Evolutionary conservation across 768 basidiomycete species (phyloP).

Genomic region (Butyriboletus loyo): DNA sequence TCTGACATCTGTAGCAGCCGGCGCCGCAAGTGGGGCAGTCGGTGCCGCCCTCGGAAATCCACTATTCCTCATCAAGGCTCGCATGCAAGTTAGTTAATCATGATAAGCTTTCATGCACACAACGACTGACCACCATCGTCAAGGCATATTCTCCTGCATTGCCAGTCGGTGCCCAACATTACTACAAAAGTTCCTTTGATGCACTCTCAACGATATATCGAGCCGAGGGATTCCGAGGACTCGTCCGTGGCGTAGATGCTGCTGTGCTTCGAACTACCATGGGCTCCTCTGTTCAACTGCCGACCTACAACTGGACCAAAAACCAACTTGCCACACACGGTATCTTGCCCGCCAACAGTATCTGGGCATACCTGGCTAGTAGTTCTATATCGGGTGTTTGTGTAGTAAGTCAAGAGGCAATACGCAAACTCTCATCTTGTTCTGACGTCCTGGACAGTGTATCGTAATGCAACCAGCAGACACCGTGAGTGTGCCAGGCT

Average conservation of each 20-base stretch:
- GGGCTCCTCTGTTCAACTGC: conserved; percentile 95
- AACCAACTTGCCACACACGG: conserved; percentile 65
- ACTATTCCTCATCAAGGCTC: conserved; percentile 92
- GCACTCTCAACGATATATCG: conserved; percentile 78
- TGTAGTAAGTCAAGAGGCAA: conserved; percentile 58
- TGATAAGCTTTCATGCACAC: background rate
- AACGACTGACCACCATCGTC: background rate
- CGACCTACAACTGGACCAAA: conserved; percentile 94
- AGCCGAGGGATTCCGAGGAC: conserved; percentile 74
- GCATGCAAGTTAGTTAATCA: conserved; percentile 73
- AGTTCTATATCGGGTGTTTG: conserved; percentile 88
- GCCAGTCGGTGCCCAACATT: conserved; percentile 91
- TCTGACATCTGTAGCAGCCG: conserved; percentile 77
- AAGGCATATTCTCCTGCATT: conserved; percentile 93
- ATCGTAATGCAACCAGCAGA: conserved; percentile 94
- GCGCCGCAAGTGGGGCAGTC: conserved; percentile 85
- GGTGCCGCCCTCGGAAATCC: conserved; percentile 88
- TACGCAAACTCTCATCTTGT: conserved; percentile 1
- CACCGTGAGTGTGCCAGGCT: conserved; percentile 51
- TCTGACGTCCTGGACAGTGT: conserved; percentile 45
- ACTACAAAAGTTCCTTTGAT: conserved; percentile 82
- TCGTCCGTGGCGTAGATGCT: conserved; percentile 89
- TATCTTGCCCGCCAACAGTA: conserved; percentile 70
- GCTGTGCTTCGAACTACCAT: conserved; percentile 92
- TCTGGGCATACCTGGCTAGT: conserved; percentile 85